These are phyloP conservation scores for Cercospora janseana DNA, from an alignment of 2,329 filamentous ascomycete species.

Conservation along the genomic window DNA sequence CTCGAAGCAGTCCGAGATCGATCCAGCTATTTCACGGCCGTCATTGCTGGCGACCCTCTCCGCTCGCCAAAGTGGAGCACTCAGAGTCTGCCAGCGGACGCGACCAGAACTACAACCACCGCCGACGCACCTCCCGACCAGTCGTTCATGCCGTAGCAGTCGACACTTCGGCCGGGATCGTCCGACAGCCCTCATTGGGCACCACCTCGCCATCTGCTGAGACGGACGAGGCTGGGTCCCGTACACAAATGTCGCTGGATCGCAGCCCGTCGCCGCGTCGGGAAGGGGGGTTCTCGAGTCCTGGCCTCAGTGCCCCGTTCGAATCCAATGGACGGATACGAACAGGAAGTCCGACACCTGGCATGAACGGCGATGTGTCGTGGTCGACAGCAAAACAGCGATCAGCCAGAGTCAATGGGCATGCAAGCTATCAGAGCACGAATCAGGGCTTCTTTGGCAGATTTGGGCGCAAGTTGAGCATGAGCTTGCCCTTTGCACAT, in stretches of 20 bases:
- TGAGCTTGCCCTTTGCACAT: slow-evolving; percentile 67
- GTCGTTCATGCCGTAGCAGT: slow-evolving; percentile 19
- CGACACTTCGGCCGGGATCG: too few species aligned
- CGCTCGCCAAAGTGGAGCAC: slow-evolving; percentile 10
- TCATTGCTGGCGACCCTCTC: slow-evolving; percentile 5
- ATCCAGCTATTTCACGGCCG: too few species aligned
- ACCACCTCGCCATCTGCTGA: slow-evolving; percentile 28
- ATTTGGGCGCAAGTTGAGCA: slow-evolving; percentile 77
- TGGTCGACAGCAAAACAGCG: slow-evolving; percentile 83
- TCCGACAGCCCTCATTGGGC: slow-evolving; percentile 20
- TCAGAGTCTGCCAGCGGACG: slow-evolving; percentile 19
- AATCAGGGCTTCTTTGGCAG: slow-evolving; percentile 81
- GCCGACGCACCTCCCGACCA: slow-evolving; percentile 23
- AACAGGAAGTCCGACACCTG: slow-evolving; percentile 59
- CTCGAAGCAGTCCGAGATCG: too few species aligned
- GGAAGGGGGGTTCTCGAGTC: slow-evolving; percentile 82
- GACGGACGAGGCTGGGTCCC: slow-evolving; percentile 24
- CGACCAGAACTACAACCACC: slow-evolving; percentile 20
- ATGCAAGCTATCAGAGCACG: slow-evolving; percentile 75
- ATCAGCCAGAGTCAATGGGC: slow-evolving; percentile 67
- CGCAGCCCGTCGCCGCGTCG: slow-evolving; percentile 82
- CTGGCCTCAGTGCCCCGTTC: slow-evolving; percentile 64
- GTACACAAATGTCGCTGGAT: slow-evolving; percentile 69
- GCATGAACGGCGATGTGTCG: slow-evolving; percentile 55
- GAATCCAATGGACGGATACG: slow-evolving; percentile 57